A percentile compares a stretch with the other conserved stretches of the same genome.
Evolutionary conservation across 495 filamentous ascomycete species (phyloP).

Genomic region (Penicillium samsonianum): DNA sequence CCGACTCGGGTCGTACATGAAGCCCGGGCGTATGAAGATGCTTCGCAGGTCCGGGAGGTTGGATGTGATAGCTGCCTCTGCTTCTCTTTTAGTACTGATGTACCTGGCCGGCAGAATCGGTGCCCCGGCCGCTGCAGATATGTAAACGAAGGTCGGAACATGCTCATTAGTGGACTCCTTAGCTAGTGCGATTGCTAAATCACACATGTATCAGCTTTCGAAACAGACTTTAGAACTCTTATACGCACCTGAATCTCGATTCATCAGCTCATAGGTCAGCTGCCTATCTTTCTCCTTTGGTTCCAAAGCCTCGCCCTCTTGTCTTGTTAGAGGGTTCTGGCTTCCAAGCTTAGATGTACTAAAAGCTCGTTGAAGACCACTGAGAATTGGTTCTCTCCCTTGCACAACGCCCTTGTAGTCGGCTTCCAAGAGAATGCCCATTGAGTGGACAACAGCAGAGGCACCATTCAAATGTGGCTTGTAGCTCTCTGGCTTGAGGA

Average conservation of each 20-base stretch:
- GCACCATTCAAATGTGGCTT: slow-evolving; percentile 67
- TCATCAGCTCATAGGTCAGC: slow-evolving; percentile 97
- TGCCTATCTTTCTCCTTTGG: slow-evolving; percentile 69
- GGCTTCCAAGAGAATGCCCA: slow-evolving; percentile 96
- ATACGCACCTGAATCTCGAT: slow-evolving; percentile 72
- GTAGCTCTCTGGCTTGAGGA: slow-evolving; percentile 79
- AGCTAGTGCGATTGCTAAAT: slow-evolving; percentile 70
- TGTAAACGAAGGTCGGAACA: slow-evolving; percentile 74
- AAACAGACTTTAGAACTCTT: not conserved
- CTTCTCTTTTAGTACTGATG: slow-evolving; percentile 88
- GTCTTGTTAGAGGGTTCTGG: slow-evolving; percentile 64
- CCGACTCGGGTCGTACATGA: slow-evolving; percentile 84
- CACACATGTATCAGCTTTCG: slow-evolving; percentile 22
- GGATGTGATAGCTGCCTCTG: slow-evolving; percentile 73
- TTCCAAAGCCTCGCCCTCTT: slow-evolving; percentile 57
- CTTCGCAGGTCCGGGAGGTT: slow-evolving; percentile 72
- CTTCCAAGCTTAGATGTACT: slow-evolving; percentile 62
- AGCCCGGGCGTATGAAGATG: slow-evolving; percentile 81
- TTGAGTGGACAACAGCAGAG: slow-evolving; percentile 83
- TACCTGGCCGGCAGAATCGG: slow-evolving; percentile 82
- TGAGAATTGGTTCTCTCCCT: slow-evolving; percentile 73
- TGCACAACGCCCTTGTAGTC: slow-evolving; percentile 94
- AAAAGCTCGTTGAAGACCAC: slow-evolving; percentile 77
- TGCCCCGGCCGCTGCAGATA: slow-evolving; percentile 84
- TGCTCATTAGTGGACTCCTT: slow-evolving; percentile 67